Conservation (phyloP, 768 basidiomycete genomes). For the Rickenella mellea region DNA sequence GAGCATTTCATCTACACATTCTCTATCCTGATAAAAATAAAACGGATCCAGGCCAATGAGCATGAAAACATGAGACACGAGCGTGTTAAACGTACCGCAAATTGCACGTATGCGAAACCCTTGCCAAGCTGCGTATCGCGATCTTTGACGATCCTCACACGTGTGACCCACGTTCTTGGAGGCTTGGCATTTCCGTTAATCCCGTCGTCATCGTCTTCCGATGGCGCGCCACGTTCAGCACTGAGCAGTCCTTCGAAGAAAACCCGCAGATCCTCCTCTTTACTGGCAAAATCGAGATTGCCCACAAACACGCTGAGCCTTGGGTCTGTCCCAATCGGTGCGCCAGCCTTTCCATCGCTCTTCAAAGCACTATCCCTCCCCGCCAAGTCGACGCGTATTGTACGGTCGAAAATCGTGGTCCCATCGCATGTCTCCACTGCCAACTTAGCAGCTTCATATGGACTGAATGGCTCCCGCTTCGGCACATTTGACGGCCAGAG, state of each 20-base stretch:
- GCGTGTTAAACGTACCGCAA: constrained; percentile 45
- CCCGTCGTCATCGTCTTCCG: constrained; percentile 18
- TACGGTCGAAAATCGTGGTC: constrained; percentile 63
- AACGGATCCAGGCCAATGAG: background rate
- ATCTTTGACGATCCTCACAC: constrained; percentile 84
- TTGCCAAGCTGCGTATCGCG: constrained; percentile 89
- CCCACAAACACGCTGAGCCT: constrained; percentile 85
- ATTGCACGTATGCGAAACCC: constrained; percentile 90
- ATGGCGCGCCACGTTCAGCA: constrained; percentile 58
- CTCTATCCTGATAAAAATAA: constrained; percentile 52
- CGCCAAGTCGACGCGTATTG: constrained; percentile 71
- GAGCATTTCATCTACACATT: constrained; percentile 88
- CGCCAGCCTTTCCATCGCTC: constrained; percentile 16
- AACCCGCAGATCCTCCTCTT: constrained; percentile 79
- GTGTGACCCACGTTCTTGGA: constrained; percentile 53
- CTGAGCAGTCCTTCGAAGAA: constrained; percentile 79
- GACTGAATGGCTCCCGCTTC: constrained; percentile 48
- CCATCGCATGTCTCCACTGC: constrained; percentile 59
- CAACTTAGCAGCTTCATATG: constrained; percentile 56
- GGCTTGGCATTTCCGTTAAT: constrained; percentile 10
- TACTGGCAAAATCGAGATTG: constrained; percentile 84
- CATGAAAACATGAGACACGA: constrained; percentile 1
- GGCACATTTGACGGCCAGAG: constrained; percentile 22
- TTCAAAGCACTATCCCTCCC: too few species aligned
- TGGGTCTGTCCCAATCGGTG: constrained; percentile 45